Conservation (phyloP, 2,329 filamentous ascomycete genomes). For the Scleromitrula shiraiana region DNA sequence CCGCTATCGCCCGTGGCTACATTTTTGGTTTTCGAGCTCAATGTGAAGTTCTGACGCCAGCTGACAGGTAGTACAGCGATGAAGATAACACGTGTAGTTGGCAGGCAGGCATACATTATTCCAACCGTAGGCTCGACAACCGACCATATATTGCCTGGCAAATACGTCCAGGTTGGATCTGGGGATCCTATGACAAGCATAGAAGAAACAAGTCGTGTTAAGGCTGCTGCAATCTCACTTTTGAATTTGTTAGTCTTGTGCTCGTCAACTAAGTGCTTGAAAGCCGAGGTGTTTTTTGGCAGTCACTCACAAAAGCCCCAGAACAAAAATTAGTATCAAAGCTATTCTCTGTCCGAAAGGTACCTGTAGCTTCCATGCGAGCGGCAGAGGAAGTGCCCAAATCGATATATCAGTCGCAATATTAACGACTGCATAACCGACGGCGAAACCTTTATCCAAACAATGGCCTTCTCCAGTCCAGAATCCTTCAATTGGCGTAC, state of each 20-base stretch:
- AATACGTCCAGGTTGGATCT: not conserved
- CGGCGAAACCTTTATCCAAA: not conserved
- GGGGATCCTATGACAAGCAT: not conserved
- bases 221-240: not conserved
- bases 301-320: not conserved
- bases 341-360: not conserved
- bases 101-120: not conserved
- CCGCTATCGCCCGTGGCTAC: not conserved
- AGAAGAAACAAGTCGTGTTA: not conserved
- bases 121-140: not conserved
- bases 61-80: not conserved
- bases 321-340: not conserved
- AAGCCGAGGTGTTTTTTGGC: not conserved
- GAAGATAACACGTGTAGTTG: not conserved
- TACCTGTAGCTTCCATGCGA: not conserved
- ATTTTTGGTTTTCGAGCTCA: not conserved
- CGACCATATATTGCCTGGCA: not conserved
- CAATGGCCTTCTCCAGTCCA: not conserved
- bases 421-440: not conserved
- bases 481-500: not conserved
- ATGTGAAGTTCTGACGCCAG: not conserved
- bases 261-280: not conserved
- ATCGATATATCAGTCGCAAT: not conserved
- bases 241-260: not conserved
- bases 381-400: not conserved